Conservation (phyloP, 108 stramenopile species). For the Stephanodiscus triporus region DNA sequence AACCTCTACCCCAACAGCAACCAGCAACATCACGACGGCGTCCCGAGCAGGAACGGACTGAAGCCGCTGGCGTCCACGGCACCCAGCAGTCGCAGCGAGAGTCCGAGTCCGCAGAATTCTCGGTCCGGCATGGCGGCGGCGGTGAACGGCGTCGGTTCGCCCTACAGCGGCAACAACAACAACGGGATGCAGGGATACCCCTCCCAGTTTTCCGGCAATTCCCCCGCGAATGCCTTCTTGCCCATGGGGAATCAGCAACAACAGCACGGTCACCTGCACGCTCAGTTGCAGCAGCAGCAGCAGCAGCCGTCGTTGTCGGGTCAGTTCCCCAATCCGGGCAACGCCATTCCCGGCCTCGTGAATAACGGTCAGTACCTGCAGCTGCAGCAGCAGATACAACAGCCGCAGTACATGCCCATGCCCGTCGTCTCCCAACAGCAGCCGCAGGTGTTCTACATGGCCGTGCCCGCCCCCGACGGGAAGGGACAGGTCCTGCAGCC, state of each 20-base stretch:
- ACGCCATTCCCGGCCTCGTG: slow-evolving; percentile 2
- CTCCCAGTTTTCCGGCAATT: slow-evolving; percentile 3
- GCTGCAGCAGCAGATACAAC: slow-evolving; percentile 43
- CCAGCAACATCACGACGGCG: slow-evolving; percentile 2
- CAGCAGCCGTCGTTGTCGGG: slow-evolving; percentile 2
- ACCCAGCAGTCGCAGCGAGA: slow-evolving; percentile 49
- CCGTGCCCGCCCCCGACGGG: slow-evolving; percentile 87
- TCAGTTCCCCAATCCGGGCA: too few relatives aligned
- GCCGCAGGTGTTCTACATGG: slow-evolving; percentile 87
- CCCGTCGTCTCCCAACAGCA: slow-evolving; percentile 32
- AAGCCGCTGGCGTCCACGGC: slow-evolving; percentile 46
- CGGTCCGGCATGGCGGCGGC: slow-evolving; percentile 8
- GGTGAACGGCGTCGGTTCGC: slow-evolving; percentile 13
- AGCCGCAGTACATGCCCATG: slow-evolving; percentile 40
- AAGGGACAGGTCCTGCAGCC: slow-evolving; percentile 84
- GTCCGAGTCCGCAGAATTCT: slow-evolving; percentile 14
- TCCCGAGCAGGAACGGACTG: not conserved
- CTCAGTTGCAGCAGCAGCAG: not conserved
- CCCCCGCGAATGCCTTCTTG: slow-evolving; percentile 3
- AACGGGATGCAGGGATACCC: slow-evolving; percentile 10
- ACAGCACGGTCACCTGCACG: slow-evolving; percentile 16
- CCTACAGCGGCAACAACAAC: slow-evolving; percentile 8
- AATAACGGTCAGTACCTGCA: slow-evolving; percentile 10
- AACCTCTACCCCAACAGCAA: slow-evolving; percentile 15
- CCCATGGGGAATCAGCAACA: slow-evolving; percentile 8